A percentile compares a stretch with the other conserved stretches of the same genome.
Conservation (phyloP, 345 rosid genomes). For the Cardamine occulta region DNA sequence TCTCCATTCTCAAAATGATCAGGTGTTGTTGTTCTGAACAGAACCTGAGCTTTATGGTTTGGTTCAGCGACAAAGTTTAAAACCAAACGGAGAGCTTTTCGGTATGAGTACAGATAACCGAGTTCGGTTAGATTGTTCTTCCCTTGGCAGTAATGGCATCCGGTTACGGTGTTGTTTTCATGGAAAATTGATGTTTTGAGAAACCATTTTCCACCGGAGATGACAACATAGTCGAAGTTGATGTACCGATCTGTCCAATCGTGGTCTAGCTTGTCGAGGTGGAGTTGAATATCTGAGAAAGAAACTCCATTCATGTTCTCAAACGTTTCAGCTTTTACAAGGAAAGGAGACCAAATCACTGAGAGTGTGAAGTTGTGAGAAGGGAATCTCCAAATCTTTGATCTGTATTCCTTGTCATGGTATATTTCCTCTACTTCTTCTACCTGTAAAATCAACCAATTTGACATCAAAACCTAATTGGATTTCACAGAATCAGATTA, state of each 20-base stretch:
- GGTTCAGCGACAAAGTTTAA: conserved; percentile 61
- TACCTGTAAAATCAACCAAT: conserved; percentile 43
- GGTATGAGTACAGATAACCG: conserved; percentile 77
- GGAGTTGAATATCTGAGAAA: conserved; percentile 69
- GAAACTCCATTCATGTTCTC: conserved; percentile 81
- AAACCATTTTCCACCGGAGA: conserved; percentile 98
- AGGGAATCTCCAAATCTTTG: conserved; percentile 81
- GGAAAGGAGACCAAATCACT: conserved; percentile 92
- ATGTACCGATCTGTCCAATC: conserved; percentile 62
- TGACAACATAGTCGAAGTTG: conserved; percentile 66
- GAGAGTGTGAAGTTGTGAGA: conserved; percentile 76
- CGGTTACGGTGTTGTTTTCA: conserved; percentile 59
- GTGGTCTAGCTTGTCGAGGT: conserved; percentile 77
- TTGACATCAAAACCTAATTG: background rate
- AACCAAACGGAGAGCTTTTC: conserved; percentile 60
- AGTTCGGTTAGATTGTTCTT: conserved; percentile 66
- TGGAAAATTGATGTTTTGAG: conserved; percentile 88
- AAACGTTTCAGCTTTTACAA: conserved; percentile 72
- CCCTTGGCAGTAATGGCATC: conserved; percentile 86
- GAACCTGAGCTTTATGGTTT: conserved; percentile 62
- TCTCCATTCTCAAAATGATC: conserved; percentile 96
- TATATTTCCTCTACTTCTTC: conserved; percentile 72
- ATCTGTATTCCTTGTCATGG: conserved; percentile 78
- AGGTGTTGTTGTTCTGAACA: conserved; percentile 86
- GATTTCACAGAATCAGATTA: background rate